phyloP scores from a whole-genome alignment of 768 basidiomycete species.

The Asterophora lycoperdoides region DNA sequence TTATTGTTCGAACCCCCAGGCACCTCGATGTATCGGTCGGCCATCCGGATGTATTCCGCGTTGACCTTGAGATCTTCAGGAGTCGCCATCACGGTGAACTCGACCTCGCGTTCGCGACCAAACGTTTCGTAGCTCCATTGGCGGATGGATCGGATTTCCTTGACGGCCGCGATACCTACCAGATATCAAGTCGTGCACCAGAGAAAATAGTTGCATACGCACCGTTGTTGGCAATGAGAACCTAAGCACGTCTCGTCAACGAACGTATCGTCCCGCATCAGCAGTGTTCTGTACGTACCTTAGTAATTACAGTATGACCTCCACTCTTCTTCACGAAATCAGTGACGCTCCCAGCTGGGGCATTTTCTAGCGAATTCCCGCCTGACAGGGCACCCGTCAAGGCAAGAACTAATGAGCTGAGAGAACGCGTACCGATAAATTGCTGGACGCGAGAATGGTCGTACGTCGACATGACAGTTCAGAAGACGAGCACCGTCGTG shows the following conservation, averaged over 20 bases:
- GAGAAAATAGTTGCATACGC: conserved; percentile 12
- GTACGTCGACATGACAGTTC: conserved; percentile 42
- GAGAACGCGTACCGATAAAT: conserved; percentile 41
- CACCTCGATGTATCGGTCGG: conserved; percentile 97
- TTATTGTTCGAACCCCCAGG: conserved; percentile 98
- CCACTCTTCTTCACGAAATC: conserved; percentile 91
- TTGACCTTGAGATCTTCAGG: conserved; percentile 98
- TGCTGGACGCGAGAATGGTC: conserved; percentile 55
- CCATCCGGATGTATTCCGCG: conserved; percentile 99
- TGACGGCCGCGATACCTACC: conserved; percentile 96
- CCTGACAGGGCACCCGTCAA: conserved; percentile 45
- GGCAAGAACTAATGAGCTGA: conserved; percentile 10
- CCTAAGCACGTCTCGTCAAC: conserved; percentile 40
- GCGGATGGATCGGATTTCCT: conserved; percentile 97
- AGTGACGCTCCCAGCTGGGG: conserved; percentile 69
- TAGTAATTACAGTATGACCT: conserved; percentile 98
- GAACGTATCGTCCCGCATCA: conserved; percentile 5
- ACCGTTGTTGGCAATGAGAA: conserved; percentile 99
- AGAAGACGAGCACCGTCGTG: conserved; percentile 15
- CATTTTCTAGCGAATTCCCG: conserved; percentile 87
- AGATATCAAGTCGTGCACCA: conserved; percentile 13
- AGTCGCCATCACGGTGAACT: conserved; percentile 99
- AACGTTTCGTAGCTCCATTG: conserved; percentile 99
- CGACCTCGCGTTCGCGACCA: conserved; percentile 91
- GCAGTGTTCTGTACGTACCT: conserved; percentile 49